Conservation (phyloP, 1,284 basidiomycete species). For the Leccinum griseonigrum region DNA sequence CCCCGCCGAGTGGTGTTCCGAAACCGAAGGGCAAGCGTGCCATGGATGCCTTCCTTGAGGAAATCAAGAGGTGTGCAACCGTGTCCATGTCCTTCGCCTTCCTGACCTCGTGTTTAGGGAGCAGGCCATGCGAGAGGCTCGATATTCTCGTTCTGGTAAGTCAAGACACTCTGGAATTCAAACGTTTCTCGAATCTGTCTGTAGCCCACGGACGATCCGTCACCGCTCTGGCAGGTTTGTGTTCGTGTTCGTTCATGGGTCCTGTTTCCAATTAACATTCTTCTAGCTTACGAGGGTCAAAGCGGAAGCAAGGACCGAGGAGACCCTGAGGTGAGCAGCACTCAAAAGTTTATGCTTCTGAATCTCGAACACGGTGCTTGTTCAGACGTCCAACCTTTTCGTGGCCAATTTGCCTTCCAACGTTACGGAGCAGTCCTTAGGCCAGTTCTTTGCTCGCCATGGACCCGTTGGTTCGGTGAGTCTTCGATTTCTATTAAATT, state of each 20-base stretch:
- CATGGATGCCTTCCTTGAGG: slow-evolving; percentile 92
- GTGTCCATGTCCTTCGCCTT: not conserved
- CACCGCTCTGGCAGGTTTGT: slow-evolving; percentile 80
- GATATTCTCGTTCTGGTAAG: slow-evolving; percentile 70
- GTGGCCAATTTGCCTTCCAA: slow-evolving; percentile 86
- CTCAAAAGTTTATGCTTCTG: not conserved
- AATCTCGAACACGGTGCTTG: slow-evolving; percentile 9
- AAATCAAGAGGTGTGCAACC: slow-evolving; percentile 77
- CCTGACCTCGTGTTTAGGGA: slow-evolving; percentile 53
- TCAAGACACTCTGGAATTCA: not conserved
- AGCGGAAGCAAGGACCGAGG: slow-evolving; percentile 86
- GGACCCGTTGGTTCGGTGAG: slow-evolving; percentile 71
- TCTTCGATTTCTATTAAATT: slow-evolving; percentile 3
- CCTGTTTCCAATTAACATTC: slow-evolving; percentile 1
- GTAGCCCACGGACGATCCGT: slow-evolving; percentile 63
- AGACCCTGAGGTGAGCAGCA: slow-evolving; percentile 64
- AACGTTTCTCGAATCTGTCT: slow-evolving; percentile 1
- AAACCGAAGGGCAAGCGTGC: slow-evolving; percentile 87
- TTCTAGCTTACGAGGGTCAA: slow-evolving; percentile 77
- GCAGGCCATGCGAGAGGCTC: slow-evolving; percentile 85
- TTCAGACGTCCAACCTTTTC: slow-evolving; percentile 90
- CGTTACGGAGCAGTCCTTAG: slow-evolving; percentile 81
- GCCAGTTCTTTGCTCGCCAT: slow-evolving; percentile 78
- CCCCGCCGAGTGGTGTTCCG: slow-evolving; percentile 47
- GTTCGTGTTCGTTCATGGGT: not conserved